These are phyloP conservation scores for Clitopilus hobsonii DNA, from an alignment of 768 basidiomycete species.

Conservation along the genomic window DNA sequence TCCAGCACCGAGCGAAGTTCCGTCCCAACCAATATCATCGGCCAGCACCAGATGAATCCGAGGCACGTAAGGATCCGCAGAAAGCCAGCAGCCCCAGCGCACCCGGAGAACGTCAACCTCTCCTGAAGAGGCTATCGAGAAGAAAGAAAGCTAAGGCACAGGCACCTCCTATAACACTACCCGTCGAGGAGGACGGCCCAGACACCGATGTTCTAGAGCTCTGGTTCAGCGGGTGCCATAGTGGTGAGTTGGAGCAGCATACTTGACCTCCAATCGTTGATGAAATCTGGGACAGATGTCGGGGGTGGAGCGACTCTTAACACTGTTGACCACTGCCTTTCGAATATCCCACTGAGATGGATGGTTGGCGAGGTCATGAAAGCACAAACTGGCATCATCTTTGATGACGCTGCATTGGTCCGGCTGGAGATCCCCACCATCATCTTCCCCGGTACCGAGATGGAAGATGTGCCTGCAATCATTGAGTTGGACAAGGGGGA, in stretches of 20 bases:
- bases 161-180: slow-evolving; percentile 29
- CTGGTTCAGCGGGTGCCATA: slow-evolving; percentile 76
- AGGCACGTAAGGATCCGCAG: slow-evolving; percentile 21
- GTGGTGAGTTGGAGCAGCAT: slow-evolving; percentile 32
- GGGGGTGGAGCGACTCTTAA: slow-evolving; percentile 63
- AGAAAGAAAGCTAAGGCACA: slow-evolving; percentile 40
- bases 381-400: slow-evolving; percentile 54
- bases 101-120: background rate
- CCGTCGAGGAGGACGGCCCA: slow-evolving; percentile 4
- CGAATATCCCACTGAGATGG: slow-evolving; percentile 68
- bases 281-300: slow-evolving; percentile 41
- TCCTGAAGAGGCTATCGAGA: slow-evolving; percentile 24
- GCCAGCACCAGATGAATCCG: slow-evolving; percentile 20
- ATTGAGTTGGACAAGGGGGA: slow-evolving; percentile 24
- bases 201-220: slow-evolving; percentile 62
- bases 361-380: slow-evolving; percentile 67
- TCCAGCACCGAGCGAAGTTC: slow-evolving; percentile 58
- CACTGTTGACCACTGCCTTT: slow-evolving; percentile 35
- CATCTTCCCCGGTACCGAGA: background rate
- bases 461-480: background rate
- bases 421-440: slow-evolving; percentile 32
- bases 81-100: slow-evolving; percentile 12
- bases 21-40: slow-evolving; percentile 60
- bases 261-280: background rate
- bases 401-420: slow-evolving; percentile 44